Percentiles rank a stretch among this genome's conserved stretches.
Conservation (phyloP, 768 basidiomycete species). For the Termitomyces sp. region DNA sequence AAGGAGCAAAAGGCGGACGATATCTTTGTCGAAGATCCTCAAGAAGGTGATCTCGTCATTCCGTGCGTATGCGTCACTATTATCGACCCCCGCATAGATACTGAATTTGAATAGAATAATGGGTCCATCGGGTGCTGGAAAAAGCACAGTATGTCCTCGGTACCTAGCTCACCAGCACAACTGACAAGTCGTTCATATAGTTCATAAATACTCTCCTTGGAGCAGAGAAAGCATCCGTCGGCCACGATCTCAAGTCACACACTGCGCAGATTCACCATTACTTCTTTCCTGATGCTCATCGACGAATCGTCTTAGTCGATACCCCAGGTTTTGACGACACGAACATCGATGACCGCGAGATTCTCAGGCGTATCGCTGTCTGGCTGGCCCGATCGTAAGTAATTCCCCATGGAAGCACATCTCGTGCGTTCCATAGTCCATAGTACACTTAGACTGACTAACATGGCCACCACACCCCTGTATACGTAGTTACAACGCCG, state of each 20-base stretch:
- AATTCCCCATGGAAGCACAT: too few species aligned
- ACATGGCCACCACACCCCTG: too few species aligned
- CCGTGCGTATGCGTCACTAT: conserved; percentile 10
- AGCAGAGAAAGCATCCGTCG: conserved; percentile 1
- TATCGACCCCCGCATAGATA: neutral
- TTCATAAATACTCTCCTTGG: conserved; percentile 5
- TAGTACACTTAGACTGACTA: too few species aligned
- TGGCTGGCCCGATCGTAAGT: conserved; percentile 15
- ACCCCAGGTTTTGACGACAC: conserved; percentile 20
- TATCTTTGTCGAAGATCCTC: conserved; percentile 4
- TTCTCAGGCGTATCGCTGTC: conserved; percentile 14
- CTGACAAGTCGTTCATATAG: neutral
- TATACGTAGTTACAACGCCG: conserved; percentile 6
- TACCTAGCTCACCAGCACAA: neutral
- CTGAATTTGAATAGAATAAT: conserved; percentile 2
- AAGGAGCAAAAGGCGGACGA: conserved; percentile 4
- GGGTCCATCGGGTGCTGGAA: conserved; percentile 15
- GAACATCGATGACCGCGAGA: conserved; percentile 8
- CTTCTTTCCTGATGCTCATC: conserved; percentile 1
- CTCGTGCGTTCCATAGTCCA: too few species aligned
- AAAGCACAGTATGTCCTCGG: conserved; percentile 12
- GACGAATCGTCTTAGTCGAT: conserved; percentile 14
- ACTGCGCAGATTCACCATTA: conserved; percentile 8
- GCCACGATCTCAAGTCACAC: conserved; percentile 7
- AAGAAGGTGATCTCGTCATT: conserved; percentile 10